Conservation (phyloP, 1,284 basidiomycete species). For the Heliocybe sulcata region DNA sequence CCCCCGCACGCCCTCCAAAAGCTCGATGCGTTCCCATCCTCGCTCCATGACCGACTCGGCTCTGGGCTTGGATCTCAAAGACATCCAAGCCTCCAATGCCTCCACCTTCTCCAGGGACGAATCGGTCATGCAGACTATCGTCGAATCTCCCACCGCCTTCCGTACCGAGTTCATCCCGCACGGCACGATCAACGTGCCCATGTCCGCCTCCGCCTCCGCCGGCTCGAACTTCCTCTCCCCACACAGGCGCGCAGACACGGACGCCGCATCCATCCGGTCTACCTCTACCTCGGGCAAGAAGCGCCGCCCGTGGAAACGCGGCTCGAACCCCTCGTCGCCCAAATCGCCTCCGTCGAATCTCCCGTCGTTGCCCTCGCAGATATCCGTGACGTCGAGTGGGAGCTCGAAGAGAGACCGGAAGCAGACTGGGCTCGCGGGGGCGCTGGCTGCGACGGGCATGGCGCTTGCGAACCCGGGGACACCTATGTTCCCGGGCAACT, state of each 20-base stretch:
- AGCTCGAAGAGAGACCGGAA: slow-evolving; percentile 9
- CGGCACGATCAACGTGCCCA: slow-evolving; percentile 6
- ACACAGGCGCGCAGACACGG: slow-evolving; percentile 25
- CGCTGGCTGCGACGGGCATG: slow-evolving; percentile 58
- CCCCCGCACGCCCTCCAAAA: slow-evolving; percentile 6
- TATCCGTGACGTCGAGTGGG: slow-evolving; percentile 9
- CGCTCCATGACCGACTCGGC: background rate
- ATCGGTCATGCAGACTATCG: slow-evolving; percentile 25
- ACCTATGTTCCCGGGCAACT: slow-evolving; percentile 27
- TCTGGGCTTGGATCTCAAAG: slow-evolving; percentile 9
- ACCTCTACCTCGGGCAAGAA: slow-evolving; percentile 27
- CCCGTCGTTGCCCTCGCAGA: slow-evolving; percentile 17
- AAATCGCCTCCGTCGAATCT: slow-evolving; percentile 17
- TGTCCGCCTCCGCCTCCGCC: slow-evolving; percentile 12
- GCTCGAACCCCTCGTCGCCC: slow-evolving; percentile 9
- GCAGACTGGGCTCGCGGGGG: slow-evolving; percentile 49
- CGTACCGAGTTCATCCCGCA: slow-evolving; percentile 16
- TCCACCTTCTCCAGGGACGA: slow-evolving; percentile 17
- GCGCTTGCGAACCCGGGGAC: slow-evolving; percentile 52
- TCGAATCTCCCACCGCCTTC: slow-evolving; percentile 42
- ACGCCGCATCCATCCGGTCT: slow-evolving; percentile 31
- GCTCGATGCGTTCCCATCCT: background rate
- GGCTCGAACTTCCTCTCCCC: slow-evolving; percentile 14
- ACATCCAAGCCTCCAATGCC: slow-evolving; percentile 12
- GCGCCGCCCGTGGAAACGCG: slow-evolving; percentile 22